Evolutionary conservation across 1,139 yeast genomes (phyloP), one percentile per base, ranked within the genome.

Genomic region (Casaregolazyma suthepensis): DNA sequence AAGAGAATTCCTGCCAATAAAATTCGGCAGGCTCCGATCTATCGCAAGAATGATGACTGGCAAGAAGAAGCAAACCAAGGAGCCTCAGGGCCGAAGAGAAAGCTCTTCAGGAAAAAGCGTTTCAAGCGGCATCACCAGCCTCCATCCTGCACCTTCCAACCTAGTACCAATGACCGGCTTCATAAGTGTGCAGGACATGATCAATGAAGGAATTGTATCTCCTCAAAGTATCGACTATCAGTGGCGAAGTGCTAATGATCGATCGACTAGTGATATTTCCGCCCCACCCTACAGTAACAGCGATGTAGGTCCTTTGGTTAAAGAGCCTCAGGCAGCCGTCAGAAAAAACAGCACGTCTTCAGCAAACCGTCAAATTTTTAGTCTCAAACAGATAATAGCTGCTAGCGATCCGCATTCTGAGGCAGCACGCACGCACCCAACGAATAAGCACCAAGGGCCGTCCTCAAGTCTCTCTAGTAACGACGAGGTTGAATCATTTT

Each of bases 1-100:
- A 22, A 56, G 49, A 45, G 62, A 60, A 49, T 43, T 29, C 20
- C 13, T 44, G 5, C 50, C 37, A 9, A 18, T 17, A 10, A 6
- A 37, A 18, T 35, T 3, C 9, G 18, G 17, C 13, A 13, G 40
- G 2, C 2, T 13, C 5, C 17, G 40, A 2, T 35, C 17, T 15
- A 2, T 35, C 17, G 40, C 17, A 15, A n/a, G 7, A 35, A 15
- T 9, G 17, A 4, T 35, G 5, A 35, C 5, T 35, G 17, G 17
- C 17, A 15, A 10, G 9, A 31, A 35, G 40, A 15, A n/a, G 31
- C 31, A 26, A 35, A 2, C 40, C 17, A 4, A 35, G 2, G 17
- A 2, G 5, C 7, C 40, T 13, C 40, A 15, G 5, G 40, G 17
- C 40, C 40, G 40, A 13, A 35, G 40, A 35, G 17, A 35, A 5